Evolutionary conservation across 208 protist species (phyloP).

Genomic region (Trypanosoma cruzi): DNA sequence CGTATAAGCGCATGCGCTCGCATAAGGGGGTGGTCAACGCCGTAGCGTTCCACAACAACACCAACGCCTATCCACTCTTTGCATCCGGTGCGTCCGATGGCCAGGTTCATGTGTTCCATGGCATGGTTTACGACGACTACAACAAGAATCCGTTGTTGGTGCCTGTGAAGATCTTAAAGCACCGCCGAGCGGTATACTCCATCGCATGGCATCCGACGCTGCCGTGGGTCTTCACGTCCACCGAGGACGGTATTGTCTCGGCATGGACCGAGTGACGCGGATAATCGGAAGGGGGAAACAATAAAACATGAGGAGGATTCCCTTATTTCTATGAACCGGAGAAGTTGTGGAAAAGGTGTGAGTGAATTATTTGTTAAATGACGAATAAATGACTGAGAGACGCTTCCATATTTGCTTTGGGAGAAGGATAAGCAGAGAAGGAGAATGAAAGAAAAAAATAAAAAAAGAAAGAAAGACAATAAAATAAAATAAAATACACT

Average conservation of each 20-base stretch:
- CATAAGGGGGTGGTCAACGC: conserved; percentile 94
- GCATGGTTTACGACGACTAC: conserved; percentile 97
- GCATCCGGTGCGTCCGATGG: conserved; percentile 97
- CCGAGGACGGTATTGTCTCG: conserved; percentile 95
- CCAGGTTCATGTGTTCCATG: conserved; percentile 95
- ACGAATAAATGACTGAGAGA: conserved; percentile 16
- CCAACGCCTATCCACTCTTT: conserved; percentile 96
- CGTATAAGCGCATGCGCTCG: conserved; percentile 97
- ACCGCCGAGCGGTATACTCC: conserved; percentile 93
- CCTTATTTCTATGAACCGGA: background rate
- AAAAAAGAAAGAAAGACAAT: conserved; percentile 8
- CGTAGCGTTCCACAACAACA: conserved; percentile 91
- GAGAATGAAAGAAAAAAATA: conserved; percentile 3
- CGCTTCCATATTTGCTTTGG: background rate
- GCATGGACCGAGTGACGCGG: conserved; percentile 83
- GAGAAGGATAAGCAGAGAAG: background rate
- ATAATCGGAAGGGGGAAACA: conserved; percentile 5
- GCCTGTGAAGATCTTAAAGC: conserved; percentile 98
- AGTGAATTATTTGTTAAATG: conserved; percentile 11
- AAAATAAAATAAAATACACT: background rate
- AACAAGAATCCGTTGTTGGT: conserved; percentile 98
- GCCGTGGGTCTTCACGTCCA: conserved; percentile 99
- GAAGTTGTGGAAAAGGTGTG: background rate
- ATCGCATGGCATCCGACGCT: conserved; percentile 98
- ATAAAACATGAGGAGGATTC: background rate